Conservation (phyloP, 225 moss, liverwort and hornwort species). For the Asterella californica region DNA sequence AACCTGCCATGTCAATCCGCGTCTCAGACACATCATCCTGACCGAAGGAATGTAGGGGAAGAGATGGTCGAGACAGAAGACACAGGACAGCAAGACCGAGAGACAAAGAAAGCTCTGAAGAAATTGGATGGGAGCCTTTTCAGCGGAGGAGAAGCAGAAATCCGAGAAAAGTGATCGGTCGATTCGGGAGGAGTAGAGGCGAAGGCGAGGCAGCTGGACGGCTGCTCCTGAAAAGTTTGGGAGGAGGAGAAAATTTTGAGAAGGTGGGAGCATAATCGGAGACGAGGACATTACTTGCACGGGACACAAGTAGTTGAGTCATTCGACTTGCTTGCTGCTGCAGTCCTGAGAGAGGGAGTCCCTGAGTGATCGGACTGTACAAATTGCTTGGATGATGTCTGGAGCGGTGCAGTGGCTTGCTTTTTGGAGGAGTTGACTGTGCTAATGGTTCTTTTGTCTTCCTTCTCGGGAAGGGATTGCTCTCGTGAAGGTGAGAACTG, state of each 20-base stretch:
- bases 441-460: background rate
- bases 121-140: background rate
- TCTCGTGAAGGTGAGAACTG: slow-evolving; percentile 15
- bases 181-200: no score
- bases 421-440: background rate
- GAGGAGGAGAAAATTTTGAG: no score
- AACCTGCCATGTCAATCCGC: background rate
- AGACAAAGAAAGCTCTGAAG: background rate
- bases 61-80: background rate
- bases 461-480: background rate
- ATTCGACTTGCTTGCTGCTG: background rate
- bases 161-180: background rate
- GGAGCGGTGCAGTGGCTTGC: background rate
- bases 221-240: no score
- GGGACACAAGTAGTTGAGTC: background rate
- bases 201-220: no score
- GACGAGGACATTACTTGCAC: background rate
- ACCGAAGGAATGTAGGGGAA: background rate
- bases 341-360: no score
- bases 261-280: background rate
- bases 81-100: background rate
- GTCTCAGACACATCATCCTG: background rate
- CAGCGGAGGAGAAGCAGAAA: background rate
- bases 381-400: background rate
- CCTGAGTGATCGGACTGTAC: background rate